Percentiles rank a stretch among this genome's conserved stretches.
phyloP scores from a whole-genome alignment of 106 monocot species.

The Dioscorea zingiberensis region DNA sequence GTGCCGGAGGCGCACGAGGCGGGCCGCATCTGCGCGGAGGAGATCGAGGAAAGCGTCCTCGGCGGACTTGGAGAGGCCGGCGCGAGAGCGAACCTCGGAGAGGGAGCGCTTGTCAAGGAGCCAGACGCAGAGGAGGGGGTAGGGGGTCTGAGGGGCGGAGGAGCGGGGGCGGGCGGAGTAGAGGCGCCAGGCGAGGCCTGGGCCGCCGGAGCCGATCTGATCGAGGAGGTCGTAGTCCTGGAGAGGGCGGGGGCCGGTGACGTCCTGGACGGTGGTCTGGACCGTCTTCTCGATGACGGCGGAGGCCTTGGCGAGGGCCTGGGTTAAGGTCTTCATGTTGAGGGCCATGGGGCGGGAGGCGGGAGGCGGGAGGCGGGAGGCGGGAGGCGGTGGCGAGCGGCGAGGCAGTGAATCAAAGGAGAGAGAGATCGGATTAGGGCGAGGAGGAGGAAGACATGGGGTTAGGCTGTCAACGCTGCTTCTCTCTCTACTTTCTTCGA shows the following conservation, averaged over 20 bases:
- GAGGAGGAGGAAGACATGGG: not conserved
- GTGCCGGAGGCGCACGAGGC: constrained; percentile 74
- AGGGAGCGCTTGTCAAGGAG: constrained; percentile 81
- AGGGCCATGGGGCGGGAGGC: constrained; percentile 69
- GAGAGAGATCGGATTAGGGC: not conserved
- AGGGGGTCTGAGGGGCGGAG: constrained; percentile 74
- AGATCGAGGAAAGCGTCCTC: constrained; percentile 86
- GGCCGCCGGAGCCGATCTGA: constrained; percentile 88
- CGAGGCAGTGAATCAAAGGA: no score
- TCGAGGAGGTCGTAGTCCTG: constrained; percentile 95
- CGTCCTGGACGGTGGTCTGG: constrained; percentile 84
- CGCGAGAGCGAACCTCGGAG: constrained; percentile 59
- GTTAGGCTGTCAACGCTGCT: not conserved
- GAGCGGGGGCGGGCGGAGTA: constrained; percentile 74
- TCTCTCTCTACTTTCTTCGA: not conserved
- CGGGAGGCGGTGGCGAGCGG: no score
- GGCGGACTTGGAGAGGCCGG: constrained; percentile 74
- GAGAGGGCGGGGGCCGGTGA: constrained; percentile 94
- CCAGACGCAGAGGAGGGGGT: constrained; percentile 92
- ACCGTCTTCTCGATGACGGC: constrained; percentile 98
- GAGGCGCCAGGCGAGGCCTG: constrained; percentile 79
- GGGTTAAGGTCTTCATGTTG: constrained; percentile 91
- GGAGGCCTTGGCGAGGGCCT: constrained; percentile 92
- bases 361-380: not conserved
- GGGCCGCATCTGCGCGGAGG: constrained; percentile 66